Evolutionary conservation across 2,329 filamentous ascomycete genomes (phyloP).

Genomic region (Berkeleyomyces basicola): DNA sequence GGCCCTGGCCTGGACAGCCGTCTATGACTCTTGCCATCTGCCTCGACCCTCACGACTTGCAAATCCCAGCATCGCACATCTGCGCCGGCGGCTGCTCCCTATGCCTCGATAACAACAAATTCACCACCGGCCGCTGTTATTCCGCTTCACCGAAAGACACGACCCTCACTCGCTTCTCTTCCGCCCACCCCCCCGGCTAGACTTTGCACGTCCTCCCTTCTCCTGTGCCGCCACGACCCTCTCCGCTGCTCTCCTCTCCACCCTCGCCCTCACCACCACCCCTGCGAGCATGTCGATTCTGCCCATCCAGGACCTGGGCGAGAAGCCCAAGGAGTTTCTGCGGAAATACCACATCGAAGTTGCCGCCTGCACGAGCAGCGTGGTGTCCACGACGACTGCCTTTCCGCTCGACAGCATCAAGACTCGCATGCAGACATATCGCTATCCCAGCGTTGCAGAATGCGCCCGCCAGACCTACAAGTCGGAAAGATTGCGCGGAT

Average conservation of each 20-base stretch:
- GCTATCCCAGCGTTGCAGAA: conserved; percentile 56
- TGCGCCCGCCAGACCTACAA: conserved; percentile 62
- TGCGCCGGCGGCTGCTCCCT: background rate
- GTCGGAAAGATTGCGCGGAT: conserved; percentile 55
- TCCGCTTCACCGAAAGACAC: background rate
- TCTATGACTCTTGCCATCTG: background rate
- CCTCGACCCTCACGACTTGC: background rate
- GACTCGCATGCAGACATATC: conserved; percentile 77
- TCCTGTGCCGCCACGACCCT: background rate
- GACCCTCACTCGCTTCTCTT: background rate
- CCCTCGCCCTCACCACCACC: background rate
- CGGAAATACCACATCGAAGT: conserved; percentile 57
- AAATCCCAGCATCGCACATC: background rate
- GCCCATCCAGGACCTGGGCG: conserved; percentile 10
- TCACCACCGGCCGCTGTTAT: background rate
- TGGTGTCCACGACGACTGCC: conserved; percentile 62
- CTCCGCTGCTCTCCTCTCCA: background rate
- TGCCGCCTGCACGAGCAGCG: conserved; percentile 58
- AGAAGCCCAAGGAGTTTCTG: conserved; percentile 10
- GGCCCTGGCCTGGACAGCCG: background rate
- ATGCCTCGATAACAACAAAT: background rate
- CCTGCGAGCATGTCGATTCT: conserved; percentile 8
- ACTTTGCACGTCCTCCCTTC: background rate
- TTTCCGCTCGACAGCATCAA: conserved; percentile 83
- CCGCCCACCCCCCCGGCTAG: background rate